Base-by-base conservation (phyloP, 139 green algal species). In the Chlorella ohadii region DNA sequence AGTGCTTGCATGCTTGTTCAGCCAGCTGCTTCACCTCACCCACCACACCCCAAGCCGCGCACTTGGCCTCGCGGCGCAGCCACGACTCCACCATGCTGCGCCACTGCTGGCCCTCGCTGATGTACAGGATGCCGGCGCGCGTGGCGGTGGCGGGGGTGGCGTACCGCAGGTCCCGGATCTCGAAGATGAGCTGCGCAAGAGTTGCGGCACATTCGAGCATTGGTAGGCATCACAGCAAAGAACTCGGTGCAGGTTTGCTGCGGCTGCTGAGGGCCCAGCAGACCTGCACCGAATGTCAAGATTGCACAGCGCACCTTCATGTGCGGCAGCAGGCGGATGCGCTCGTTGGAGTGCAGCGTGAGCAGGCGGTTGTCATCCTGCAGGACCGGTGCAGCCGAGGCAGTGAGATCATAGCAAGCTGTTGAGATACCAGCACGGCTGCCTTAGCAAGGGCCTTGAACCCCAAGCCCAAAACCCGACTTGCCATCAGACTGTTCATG, bases 131-230 rank as follows among this genome's bases (percentile, higher is more conserved):
- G 73, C 95, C 95, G 57, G 93, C 95, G 44, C 95, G 93, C 2
- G 94, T 97, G n/a, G 97, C 95, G 17, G 95, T 98, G 25, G 95
- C 95, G 61, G 95, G 95, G 17, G 93, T 96, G 89, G 93, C 96
- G 76, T 98, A 94, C 55, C 91, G 90, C 85, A 91, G 88, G 87
- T 90, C 87, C 31, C 89, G 88, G 77, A 94, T 93, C 88, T 97
- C 95, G n/a, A 98, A 90, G 78, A 98, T 90, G 66, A 98, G 91
- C 76, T 82, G 59, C 38, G 25, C 15, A 57, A 31, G 51, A 0
- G 23, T 1, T 33, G 31, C 9, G 15, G 31, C 5, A 7, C 11
- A n/a, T 28, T 12, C n/a, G n/a, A n/a, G n/a, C n/a, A n/a, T n/a
- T n/a, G n/a, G 66, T 31, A 27, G 41, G 31, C 44, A 51, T 16